Base-by-base conservation (phyloP, 2,329 filamentous ascomycete genomes). In the Xylaria sp. region DNA sequence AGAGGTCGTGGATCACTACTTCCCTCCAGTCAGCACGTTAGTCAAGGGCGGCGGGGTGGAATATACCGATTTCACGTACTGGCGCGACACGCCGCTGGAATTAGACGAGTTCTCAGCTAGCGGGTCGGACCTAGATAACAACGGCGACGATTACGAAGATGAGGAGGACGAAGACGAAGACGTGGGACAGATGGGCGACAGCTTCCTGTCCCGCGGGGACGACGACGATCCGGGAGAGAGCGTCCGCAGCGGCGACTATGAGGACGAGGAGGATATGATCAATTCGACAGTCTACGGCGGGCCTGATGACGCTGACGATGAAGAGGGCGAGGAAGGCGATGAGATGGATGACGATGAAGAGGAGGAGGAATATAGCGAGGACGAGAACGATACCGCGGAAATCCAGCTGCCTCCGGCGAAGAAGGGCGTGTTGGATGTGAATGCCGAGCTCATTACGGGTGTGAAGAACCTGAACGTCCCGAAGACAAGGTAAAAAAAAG, bases 1-100 rank as follows among this genome's bases (percentile, higher is more conserved):
- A 68, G 97, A 99, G 80, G 91, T 99, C 67, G 93, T 99, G 6
- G 96, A 99, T 78, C 96, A 99, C 80, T 98, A 97, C 83, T 99
- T 99, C 80, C 96, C 96, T 6, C 93, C 97, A 1, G 91, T 97
- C 13, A 93, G 91, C 71, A 90, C 94, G 31, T 85, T 99, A 36
- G 90, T 97, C 20, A 93, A 92, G 75, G 92, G 92, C 53, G 95
- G 94, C 23, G 95, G 94, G 13, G 96, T 98, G 79, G 92, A 97
- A 66, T 99, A 93, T 77, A 99, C 96, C 0, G 96, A 99, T 79
- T 99, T 99, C 81, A 95, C 90, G 66, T 99, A 97, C 82, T 99
- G 96, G 96, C 88, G 97, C 70, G 92, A 97, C 70, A 86, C 87
- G 57, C 93, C 94, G 2, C 86, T 95, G 17, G 93, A 97, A 59